Percentiles rank a stretch among this genome's conserved stretches.
Evolutionary conservation across 768 basidiomycete genomes (phyloP).

Genomic region (Mycena polygramma): DNA sequence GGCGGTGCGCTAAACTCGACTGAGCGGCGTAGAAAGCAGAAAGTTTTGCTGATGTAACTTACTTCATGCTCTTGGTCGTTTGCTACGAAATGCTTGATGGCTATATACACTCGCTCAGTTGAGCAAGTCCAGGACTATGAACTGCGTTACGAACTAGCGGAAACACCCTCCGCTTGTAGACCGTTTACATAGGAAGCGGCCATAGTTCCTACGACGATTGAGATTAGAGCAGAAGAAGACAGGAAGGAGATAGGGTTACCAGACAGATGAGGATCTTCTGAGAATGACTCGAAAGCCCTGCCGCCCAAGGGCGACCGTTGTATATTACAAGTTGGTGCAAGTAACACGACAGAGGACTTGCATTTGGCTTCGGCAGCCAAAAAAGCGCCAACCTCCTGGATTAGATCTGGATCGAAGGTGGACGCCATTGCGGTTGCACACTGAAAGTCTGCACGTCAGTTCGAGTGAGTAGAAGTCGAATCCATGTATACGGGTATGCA

Average conservation of each 20-base stretch:
- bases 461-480: neutral
- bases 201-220: slow-evolving; percentile 58
- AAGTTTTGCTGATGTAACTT: neutral
- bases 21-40: neutral
- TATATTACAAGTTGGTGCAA: slow-evolving; percentile 79
- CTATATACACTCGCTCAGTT: slow-evolving; percentile 40
- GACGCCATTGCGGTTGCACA: slow-evolving; percentile 79
- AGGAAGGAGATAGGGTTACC: slow-evolving; percentile 49
- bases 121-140: neutral
- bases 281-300: slow-evolving; percentile 78
- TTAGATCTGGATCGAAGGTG: slow-evolving; percentile 74
- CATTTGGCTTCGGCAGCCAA: slow-evolving; percentile 75
- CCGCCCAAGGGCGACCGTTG: slow-evolving; percentile 74
- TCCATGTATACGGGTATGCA: slow-evolving; percentile 67
- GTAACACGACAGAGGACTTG: slow-evolving; percentile 72
- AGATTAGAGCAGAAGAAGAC: neutral
- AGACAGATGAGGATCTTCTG: slow-evolving; percentile 77
- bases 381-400: slow-evolving; percentile 67
- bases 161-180: slow-evolving; percentile 73
- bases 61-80: slow-evolving; percentile 82
- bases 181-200: slow-evolving; percentile 79
- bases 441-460: slow-evolving; percentile 44
- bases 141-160: slow-evolving; percentile 57
- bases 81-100: slow-evolving; percentile 81
- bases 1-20: slow-evolving; percentile 56